These are phyloP conservation scores for Bonia amplexicaulis DNA, from an alignment of 176 grass and related monocot species.

Conservation along the genomic window DNA sequence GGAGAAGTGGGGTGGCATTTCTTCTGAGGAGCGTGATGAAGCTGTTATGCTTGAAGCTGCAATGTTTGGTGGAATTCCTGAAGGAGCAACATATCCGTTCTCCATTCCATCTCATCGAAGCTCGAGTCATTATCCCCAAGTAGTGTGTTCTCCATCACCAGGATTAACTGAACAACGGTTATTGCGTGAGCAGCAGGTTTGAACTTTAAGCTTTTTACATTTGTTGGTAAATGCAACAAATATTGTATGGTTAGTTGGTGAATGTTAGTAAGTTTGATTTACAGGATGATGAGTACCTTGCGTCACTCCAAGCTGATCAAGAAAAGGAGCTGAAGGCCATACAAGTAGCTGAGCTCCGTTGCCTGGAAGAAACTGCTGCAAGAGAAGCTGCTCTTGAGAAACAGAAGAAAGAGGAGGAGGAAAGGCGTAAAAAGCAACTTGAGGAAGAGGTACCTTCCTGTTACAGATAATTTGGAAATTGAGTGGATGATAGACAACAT, in stretches of 20 bases:
- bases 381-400: constrained; percentile 65
- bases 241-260: background rate
- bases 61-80: constrained; percentile 91
- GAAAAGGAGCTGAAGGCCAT: constrained; percentile 82
- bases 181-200: constrained; percentile 91
- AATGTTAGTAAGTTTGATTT: constrained; percentile 25
- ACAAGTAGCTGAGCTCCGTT: constrained; percentile 62
- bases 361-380: constrained; percentile 47
- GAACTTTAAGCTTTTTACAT: constrained; percentile 7
- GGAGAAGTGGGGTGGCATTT: constrained; percentile 91
- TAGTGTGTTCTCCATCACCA: constrained; percentile 53
- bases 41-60: constrained; percentile 98
- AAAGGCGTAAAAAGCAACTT: constrained; percentile 62
- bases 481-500: constrained; percentile 17
- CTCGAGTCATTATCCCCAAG: constrained; percentile 36
- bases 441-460: constrained; percentile 75
- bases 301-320: constrained; percentile 85
- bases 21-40: constrained; percentile 91
- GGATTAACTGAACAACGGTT: constrained; percentile 77
- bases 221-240: constrained; percentile 13
- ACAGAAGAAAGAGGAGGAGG: constrained; percentile 67
- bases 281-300: constrained; percentile 96
- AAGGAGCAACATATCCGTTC: constrained; percentile 64
- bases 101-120: constrained; percentile 46
- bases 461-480: constrained; percentile 16